phyloP scores from a whole-genome alignment of 352 stramenopile species.

The Globisporangium okanoganense region DNA sequence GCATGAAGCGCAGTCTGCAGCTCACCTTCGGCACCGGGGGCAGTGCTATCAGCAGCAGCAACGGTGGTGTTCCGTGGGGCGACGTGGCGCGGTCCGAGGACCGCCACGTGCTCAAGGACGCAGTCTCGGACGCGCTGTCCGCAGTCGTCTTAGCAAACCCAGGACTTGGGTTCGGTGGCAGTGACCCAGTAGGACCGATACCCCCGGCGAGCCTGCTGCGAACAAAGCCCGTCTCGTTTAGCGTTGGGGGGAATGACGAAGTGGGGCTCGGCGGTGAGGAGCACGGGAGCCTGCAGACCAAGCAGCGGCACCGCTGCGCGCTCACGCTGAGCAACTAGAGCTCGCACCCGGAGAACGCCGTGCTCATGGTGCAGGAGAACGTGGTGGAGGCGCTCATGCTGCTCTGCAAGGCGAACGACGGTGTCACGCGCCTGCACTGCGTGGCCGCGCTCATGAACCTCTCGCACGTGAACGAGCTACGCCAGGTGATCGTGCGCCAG shows the following conservation, averaged over 20 bases:
- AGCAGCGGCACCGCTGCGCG: constrained; percentile 63
- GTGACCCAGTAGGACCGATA: too few species aligned
- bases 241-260: not conserved
- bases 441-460: constrained; percentile 87
- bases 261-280: not conserved
- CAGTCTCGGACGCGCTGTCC: constrained; percentile 38
- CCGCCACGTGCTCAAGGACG: constrained; percentile 41
- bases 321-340: constrained; percentile 88
- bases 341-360: constrained; percentile 77
- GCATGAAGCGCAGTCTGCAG: constrained; percentile 74
- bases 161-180: too few species aligned
- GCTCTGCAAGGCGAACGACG: constrained; percentile 64
- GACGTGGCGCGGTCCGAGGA: constrained; percentile 20
- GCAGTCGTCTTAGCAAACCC: not conserved
- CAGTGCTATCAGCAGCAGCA: constrained; percentile 9
- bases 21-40: constrained; percentile 28
- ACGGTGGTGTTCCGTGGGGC: constrained; percentile 11
- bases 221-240: not conserved
- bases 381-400: constrained; percentile 81
- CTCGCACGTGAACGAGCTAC: constrained; percentile 63
- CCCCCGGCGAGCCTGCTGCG: not conserved
- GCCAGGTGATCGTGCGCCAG: constrained; percentile 58
- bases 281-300: constrained; percentile 31
- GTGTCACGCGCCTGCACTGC: constrained; percentile 61
- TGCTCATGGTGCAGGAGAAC: constrained; percentile 85